Evolutionary conservation across 2,329 filamentous ascomycete species (phyloP), one percentile per base, ranked within the genome.

Genomic region (Cladosporium cucumerinum): DNA sequence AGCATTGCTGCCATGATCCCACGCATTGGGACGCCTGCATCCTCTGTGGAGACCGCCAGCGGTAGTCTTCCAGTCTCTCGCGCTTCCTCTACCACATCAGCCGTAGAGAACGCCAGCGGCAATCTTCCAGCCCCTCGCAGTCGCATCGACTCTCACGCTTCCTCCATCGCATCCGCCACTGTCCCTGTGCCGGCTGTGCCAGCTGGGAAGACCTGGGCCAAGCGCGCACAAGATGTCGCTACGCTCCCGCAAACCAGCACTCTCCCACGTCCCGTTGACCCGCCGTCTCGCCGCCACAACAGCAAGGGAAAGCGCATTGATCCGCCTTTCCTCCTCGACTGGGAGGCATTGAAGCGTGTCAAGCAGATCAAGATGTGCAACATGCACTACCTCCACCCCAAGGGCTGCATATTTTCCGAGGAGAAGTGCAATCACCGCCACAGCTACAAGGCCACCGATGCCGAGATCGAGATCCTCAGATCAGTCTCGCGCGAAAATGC

Each of bases 341-440:
- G 84, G 65, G 79, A 84, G 21, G 85, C 87, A 66, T 79, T 88
- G 55, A 82, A 84, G 69, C 82, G 84, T 23, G 76, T 88, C 69
- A 87, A 87, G 76, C 85, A 84, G 74, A 74, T 87, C 67, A 88
- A 88, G 72, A 75, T 87, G 65, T 88, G 86, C 78, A 88, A 88
- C 70, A 82, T 86, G 64, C 82, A 85, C 72, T 87, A 84, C 71
- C 78, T 89, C 26, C 82, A 84, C 5, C 85, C 83, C 69, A 66
- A 70, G 21, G 80, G 80, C 49, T 78, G 80, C 18, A 72, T 72
- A 28, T 58, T 14, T 14, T 10, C 51, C 8, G 79, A 80, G 51
- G 78, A 80, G 21, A 73, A 74, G 18, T 89, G 86, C 71, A 84
- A 84, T 10, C 85, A 88, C 72, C 76, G 81, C 36, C 83, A 85